Evolutionary conservation across 495 filamentous ascomycete species (phyloP).

Genomic region (Xylaria sp.): DNA sequence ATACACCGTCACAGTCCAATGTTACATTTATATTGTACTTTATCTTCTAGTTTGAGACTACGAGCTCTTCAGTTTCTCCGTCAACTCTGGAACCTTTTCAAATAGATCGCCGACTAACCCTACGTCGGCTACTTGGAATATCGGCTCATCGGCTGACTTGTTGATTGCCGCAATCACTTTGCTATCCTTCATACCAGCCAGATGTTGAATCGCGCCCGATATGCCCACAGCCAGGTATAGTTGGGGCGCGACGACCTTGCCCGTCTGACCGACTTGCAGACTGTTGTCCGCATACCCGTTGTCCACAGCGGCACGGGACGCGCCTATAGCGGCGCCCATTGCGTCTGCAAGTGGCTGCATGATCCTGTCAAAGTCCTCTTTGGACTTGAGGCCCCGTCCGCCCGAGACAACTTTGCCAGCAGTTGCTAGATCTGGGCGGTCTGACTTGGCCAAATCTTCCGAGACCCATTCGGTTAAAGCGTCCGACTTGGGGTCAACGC

Average conservation of each 20-base stretch:
- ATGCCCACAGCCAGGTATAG: conserved; percentile 96
- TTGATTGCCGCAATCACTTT: conserved; percentile 99
- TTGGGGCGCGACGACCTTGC: conserved; percentile 97
- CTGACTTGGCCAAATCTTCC: conserved; percentile 89
- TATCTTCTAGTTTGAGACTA: conserved; percentile 36
- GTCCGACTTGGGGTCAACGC: conserved; percentile 75
- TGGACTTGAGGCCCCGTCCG: conserved; percentile 93
- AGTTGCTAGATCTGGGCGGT: conserved; percentile 93
- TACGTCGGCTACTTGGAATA: conserved; percentile 97
- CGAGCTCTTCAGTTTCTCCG: conserved; percentile 84
- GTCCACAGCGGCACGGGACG: conserved; percentile 93
- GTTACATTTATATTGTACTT: conserved; percentile 33
- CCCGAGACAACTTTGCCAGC: conserved; percentile 90
- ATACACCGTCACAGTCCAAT: conserved; percentile 28
- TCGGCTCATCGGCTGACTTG: conserved; percentile 95
- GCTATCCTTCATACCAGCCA: conserved; percentile 99
- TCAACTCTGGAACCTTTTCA: conserved; percentile 93
- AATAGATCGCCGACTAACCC: conserved; percentile 95
- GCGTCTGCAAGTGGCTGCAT: conserved; percentile 92
- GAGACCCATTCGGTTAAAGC: conserved; percentile 85
- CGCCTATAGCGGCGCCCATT: conserved; percentile 91
- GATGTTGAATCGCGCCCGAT: conserved; percentile 95
- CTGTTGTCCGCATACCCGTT: conserved; percentile 99
- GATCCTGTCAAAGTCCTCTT: conserved; percentile 92
- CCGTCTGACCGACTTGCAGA: conserved; percentile 96